Percentiles rank a stretch among this genome's conserved stretches.
Conservation (phyloP, 148 eudicot species). For the Tetragonia tetragonoides region DNA sequence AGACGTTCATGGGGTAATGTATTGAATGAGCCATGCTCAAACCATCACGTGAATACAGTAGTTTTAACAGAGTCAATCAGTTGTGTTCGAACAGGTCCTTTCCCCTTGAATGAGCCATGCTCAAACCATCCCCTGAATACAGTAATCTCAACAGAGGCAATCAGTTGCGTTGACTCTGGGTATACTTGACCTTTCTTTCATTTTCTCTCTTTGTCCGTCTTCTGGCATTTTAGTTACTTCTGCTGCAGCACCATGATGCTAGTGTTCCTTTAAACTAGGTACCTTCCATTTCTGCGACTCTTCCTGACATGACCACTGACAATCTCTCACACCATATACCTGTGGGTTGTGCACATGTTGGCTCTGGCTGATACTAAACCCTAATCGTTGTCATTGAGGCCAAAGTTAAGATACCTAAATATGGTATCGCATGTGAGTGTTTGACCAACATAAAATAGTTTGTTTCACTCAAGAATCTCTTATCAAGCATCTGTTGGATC, state of each 20-base stretch:
- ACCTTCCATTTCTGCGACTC: not conserved
- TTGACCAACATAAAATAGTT: not conserved
- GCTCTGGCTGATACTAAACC: not conserved
- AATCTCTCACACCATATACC: not conserved
- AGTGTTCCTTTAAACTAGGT: not conserved
- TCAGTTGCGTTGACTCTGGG: not conserved
- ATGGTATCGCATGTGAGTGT: not conserved
- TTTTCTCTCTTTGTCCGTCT: not conserved
- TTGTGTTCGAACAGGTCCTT: too few species aligned
- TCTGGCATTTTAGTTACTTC: not conserved
- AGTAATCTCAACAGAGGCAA: not conserved
- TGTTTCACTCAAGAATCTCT: not conserved
- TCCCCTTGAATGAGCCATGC: not conserved
- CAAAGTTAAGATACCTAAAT: not conserved
- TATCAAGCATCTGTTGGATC: not conserved
- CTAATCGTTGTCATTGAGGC: not conserved
- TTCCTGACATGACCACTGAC: not conserved
- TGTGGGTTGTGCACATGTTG: not conserved
- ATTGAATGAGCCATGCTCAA: not conserved
- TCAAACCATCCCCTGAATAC: too few species aligned
- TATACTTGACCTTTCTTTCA: not conserved
- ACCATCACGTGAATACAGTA: too few species aligned
- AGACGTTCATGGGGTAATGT: not conserved
- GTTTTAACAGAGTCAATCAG: not conserved
- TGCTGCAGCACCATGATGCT: not conserved